Percentiles rank a stretch among this genome's conserved stretches.
Evolutionary conservation across 2,329 filamentous ascomycete species (phyloP).

Genomic region (Chaetomiaceae sp.): DNA sequence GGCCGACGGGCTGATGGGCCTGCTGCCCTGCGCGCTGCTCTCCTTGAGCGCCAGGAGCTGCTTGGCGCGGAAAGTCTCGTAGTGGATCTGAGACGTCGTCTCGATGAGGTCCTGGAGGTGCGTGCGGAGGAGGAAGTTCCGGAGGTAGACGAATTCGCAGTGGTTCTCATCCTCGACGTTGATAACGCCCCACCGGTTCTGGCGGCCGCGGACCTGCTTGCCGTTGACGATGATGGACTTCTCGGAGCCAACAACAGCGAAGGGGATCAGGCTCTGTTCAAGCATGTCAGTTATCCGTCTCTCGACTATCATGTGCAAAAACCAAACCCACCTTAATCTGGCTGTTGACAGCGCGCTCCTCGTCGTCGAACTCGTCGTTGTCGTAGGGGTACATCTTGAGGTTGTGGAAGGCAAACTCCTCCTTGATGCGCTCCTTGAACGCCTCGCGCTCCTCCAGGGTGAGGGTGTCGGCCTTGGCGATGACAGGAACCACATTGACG

Average conservation of each 20-base stretch:
- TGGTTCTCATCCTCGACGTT: slow-evolving; percentile 99
- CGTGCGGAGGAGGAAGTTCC: slow-evolving; percentile 97
- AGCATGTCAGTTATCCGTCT: slow-evolving; percentile 6
- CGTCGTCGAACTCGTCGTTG: slow-evolving; percentile 96
- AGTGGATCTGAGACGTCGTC: slow-evolving; percentile 99
- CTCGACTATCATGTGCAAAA: neutral
- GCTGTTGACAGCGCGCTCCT: slow-evolving; percentile 87
- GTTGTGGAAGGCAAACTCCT: slow-evolving; percentile 99
- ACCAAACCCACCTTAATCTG: slow-evolving; percentile 78
- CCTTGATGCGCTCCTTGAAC: slow-evolving; percentile 99
- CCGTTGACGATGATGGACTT: slow-evolving; percentile 97
- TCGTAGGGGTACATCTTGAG: slow-evolving; percentile 99
- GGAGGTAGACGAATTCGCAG: slow-evolving; percentile 98
- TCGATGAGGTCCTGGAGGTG: slow-evolving; percentile 98
- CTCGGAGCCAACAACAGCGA: slow-evolving; percentile 96
- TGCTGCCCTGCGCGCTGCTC: slow-evolving; percentile 84
- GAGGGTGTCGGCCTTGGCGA: slow-evolving; percentile 95
- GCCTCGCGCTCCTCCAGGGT: slow-evolving; percentile 91
- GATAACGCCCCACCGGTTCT: slow-evolving; percentile 99
- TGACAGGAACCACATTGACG: slow-evolving; percentile 97
- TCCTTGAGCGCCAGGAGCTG: slow-evolving; percentile 97
- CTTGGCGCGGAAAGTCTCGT: slow-evolving; percentile 99
- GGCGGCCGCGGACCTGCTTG: slow-evolving; percentile 93
- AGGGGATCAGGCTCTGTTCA: slow-evolving; percentile 79
- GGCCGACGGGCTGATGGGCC: slow-evolving; percentile 91